Percentiles rank a stretch among this genome's conserved stretches.
These are phyloP conservation scores for Penicillium fimorum DNA, from an alignment of 495 filamentous ascomycete species.

Conservation along the genomic window DNA sequence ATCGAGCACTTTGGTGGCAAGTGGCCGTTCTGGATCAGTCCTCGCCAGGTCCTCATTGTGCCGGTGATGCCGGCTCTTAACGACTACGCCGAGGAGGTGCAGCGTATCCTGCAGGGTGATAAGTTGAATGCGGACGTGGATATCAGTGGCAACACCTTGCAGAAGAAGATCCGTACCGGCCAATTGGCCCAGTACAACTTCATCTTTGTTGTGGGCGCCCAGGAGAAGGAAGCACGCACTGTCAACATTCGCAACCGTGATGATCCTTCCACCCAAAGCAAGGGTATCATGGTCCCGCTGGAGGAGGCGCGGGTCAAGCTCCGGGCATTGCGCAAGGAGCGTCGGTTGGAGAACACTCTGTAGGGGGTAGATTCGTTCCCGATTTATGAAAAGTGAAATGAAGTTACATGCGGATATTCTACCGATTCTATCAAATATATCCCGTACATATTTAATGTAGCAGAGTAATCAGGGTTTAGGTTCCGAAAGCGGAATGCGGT, in stretches of 20 bases:
- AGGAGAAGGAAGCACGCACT: constrained; percentile 70
- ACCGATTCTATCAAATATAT: constrained; percentile 7
- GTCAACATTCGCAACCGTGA: constrained; percentile 93
- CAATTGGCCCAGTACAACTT: constrained; percentile 92
- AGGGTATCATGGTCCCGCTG: constrained; percentile 67
- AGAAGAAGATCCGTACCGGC: constrained; percentile 91
- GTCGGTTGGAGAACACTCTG: constrained; percentile 54
- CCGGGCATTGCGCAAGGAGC: constrained; percentile 62
- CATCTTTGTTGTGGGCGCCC: constrained; percentile 83
- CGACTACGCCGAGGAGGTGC: constrained; percentile 85
- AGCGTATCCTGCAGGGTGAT: constrained; percentile 48
- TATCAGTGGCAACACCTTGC: constrained; percentile 84
- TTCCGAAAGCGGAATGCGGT: no score
- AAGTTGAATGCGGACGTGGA: constrained; percentile 84
- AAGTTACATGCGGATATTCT: constrained; percentile 10
- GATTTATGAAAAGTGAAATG: constrained; percentile 22
- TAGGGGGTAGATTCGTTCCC: constrained; percentile 19
- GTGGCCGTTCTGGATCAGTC: constrained; percentile 98
- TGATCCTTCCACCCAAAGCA: constrained; percentile 75
- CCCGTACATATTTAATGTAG: constrained; percentile 2
- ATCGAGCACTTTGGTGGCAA: constrained; percentile 95
- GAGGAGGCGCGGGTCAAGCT: constrained; percentile 78
- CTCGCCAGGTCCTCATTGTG: constrained; percentile 86
- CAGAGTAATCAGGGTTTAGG: background rate
- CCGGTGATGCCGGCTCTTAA: constrained; percentile 84